Conservation (phyloP, 306 rosid species). For the Fragaria ananassa region DNA sequence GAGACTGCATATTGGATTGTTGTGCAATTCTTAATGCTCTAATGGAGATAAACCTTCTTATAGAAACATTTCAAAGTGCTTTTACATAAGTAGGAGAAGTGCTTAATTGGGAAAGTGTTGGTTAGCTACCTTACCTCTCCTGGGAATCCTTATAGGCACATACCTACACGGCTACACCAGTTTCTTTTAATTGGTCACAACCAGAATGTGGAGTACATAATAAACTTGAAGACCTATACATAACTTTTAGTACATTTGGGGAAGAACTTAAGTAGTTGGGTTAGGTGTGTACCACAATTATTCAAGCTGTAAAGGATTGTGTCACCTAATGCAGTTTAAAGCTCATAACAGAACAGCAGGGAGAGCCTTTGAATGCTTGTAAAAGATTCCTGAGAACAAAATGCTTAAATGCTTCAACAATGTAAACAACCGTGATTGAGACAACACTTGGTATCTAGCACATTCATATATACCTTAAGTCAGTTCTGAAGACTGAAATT, state of each 20-base stretch:
- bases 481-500: not conserved
- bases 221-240: not conserved
- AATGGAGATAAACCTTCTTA: not conserved
- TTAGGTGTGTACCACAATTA: not conserved
- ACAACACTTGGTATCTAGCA: not conserved
- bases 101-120: not conserved
- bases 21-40: not conserved
- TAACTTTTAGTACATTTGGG: not conserved
- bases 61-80: not conserved
- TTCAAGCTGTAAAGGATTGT: not conserved
- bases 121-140: conserved; percentile 1
- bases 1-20: not conserved
- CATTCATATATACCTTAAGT: not conserved
- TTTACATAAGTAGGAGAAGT: not conserved
- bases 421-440: not conserved
- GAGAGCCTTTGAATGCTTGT: not conserved
- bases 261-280: not conserved
- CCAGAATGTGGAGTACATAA: not conserved
- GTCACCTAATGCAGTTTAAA: conserved; percentile 6
- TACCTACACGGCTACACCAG: not conserved
- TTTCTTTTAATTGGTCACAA: not conserved
- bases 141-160: not conserved
- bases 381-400: not conserved
- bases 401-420: not conserved
- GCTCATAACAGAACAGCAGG: not conserved